Percentiles rank a stretch among this genome's conserved stretches.
These are phyloP conservation scores for Stygiomarasmius scandens DNA, from an alignment of 1,284 basidiomycete species.

Conservation along the genomic window DNA sequence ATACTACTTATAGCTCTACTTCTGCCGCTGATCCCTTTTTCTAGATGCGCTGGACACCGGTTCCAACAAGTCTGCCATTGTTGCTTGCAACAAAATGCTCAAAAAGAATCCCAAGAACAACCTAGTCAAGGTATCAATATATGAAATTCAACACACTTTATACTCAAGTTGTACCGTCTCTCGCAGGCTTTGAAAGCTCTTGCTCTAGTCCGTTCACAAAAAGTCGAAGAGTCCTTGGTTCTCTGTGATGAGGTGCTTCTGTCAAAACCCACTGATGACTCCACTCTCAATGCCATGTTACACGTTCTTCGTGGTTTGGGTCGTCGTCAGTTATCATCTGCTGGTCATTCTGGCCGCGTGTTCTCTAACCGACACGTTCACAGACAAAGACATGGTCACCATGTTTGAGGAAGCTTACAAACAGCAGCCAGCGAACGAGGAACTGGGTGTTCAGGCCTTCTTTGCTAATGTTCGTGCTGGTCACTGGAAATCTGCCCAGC, in stretches of 20 bases:
- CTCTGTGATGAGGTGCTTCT: slow-evolving; percentile 80
- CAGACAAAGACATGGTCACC: slow-evolving; percentile 74
- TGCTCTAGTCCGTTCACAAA: slow-evolving; percentile 78
- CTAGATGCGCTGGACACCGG: slow-evolving; percentile 82
- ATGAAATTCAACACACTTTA: slow-evolving; percentile 17
- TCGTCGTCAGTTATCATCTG: slow-evolving; percentile 55
- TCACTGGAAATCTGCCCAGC: slow-evolving; percentile 82
- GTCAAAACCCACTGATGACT: slow-evolving; percentile 67
- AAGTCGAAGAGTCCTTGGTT: slow-evolving; percentile 78
- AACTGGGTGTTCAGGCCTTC: slow-evolving; percentile 81
- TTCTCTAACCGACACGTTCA: slow-evolving; percentile 1
- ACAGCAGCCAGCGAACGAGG: slow-evolving; percentile 77
- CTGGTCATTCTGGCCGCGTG: background rate
- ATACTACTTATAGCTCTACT: slow-evolving; percentile 5
- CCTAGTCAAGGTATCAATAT: slow-evolving; percentile 75
- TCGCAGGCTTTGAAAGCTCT: slow-evolving; percentile 80
- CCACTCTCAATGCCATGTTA: slow-evolving; percentile 76
- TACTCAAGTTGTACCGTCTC: slow-evolving; percentile 6
- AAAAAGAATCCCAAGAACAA: slow-evolving; percentile 78
- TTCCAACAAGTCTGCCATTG: slow-evolving; percentile 82
- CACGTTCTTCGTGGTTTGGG: slow-evolving; percentile 78
- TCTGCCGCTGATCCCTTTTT: slow-evolving; percentile 13
- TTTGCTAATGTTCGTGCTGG: slow-evolving; percentile 76
- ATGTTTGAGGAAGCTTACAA: slow-evolving; percentile 85
- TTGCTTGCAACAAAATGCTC: slow-evolving; percentile 81